A percentile compares a stretch with the other conserved stretches of the same genome.
Conservation (phyloP, 257 asterid genomes). For the Plantago elongata region DNA sequence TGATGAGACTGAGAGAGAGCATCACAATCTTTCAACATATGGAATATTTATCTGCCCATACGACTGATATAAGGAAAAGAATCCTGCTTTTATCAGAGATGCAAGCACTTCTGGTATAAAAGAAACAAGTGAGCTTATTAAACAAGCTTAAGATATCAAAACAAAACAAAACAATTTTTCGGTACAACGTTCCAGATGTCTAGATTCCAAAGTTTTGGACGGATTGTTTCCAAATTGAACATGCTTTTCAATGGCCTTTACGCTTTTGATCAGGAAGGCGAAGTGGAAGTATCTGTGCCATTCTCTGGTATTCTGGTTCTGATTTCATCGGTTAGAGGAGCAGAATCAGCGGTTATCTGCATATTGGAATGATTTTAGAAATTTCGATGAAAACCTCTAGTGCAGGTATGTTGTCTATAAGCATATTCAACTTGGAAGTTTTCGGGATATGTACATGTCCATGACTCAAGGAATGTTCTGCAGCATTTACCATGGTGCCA, state of each 20-base stretch:
- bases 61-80: no score
- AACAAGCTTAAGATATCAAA: neutral
- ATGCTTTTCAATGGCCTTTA: neutral
- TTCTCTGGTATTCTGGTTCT: no score
- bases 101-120: neutral
- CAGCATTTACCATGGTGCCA: neutral
- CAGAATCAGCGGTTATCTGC: no score
- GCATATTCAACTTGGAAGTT: slow-evolving; percentile 3
- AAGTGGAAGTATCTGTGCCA: no score
- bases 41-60: no score
- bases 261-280: no score
- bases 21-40: no score
- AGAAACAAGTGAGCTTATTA: neutral
- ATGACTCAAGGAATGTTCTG: neutral
- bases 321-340: no score
- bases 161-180: slow-evolving; percentile 5
- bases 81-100: slow-evolving; percentile 22
- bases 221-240: neutral
- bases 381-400: neutral
- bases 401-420: neutral
- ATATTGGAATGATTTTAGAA: no score
- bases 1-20: no score
- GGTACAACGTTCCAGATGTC: neutral
- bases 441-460: neutral
- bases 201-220: neutral